Evolutionary conservation across 768 basidiomycete genomes (phyloP).

Genomic region (Neoboletus brunneissimus): DNA sequence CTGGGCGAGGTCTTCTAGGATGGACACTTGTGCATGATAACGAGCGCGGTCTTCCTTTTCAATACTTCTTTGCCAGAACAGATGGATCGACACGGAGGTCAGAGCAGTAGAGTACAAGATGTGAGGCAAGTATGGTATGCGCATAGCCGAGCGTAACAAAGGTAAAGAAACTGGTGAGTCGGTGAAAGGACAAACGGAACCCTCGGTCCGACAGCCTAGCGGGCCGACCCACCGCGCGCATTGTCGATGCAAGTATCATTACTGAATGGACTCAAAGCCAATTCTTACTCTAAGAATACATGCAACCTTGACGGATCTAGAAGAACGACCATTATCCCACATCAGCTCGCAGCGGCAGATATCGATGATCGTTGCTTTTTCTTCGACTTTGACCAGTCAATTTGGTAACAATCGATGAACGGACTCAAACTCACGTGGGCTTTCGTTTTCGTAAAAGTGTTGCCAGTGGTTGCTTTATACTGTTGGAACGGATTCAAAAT

Average conservation of each 20-base stretch:
- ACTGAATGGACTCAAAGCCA: background rate
- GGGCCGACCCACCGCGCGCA: background rate
- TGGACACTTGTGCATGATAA: constrained; percentile 54
- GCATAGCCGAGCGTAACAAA: constrained; percentile 14
- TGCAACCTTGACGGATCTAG: background rate
- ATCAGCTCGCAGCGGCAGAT: constrained; percentile 4
- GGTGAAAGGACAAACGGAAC: background rate
- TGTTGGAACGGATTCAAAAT: constrained; percentile 21
- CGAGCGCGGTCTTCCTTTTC: constrained; percentile 54
- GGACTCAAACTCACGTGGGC: constrained; percentile 11
- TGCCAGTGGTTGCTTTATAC: background rate
- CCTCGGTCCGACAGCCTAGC: background rate
- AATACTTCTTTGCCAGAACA: constrained; percentile 50
- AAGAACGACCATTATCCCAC: background rate
- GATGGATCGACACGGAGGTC: constrained; percentile 65
- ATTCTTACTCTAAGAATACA: background rate
- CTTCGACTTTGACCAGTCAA: constrained; percentile 17
- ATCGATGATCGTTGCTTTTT: constrained; percentile 12
- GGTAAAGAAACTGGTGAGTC: background rate
- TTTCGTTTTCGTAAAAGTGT: constrained; percentile 14
- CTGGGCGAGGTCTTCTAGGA: constrained; percentile 56
- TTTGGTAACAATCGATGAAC: background rate
- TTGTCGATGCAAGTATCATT: background rate
- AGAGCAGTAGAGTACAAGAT: constrained; percentile 63
- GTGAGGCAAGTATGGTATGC: constrained; percentile 54